Conservation (phyloP, 2,329 filamentous ascomycete species). For the Hortaea werneckii region DNA sequence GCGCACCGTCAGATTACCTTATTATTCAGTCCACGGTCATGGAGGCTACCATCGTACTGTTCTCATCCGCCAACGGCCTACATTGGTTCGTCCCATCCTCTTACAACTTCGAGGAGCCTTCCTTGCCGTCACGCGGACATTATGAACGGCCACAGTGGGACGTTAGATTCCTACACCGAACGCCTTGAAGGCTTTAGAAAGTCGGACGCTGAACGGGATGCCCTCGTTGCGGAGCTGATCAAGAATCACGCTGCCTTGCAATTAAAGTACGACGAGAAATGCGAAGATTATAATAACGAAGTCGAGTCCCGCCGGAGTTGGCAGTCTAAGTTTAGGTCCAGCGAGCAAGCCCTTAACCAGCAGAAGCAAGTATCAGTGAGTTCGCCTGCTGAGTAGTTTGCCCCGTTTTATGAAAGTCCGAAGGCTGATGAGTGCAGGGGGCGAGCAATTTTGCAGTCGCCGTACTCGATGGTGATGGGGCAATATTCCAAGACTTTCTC, state of each 20-base stretch:
- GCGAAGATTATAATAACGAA: conserved; percentile 28
- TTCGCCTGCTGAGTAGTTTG: neutral
- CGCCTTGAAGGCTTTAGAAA: conserved; percentile 24
- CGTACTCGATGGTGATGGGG: conserved; percentile 41
- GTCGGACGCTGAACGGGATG: conserved; percentile 22
- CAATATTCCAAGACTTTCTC: conserved; percentile 36
- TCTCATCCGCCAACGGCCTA: too few relatives aligned
- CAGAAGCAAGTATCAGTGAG: conserved; percentile 18
- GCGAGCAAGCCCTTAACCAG: conserved; percentile 14
- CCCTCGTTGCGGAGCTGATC: conserved; percentile 22
- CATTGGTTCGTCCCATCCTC: too few relatives aligned
- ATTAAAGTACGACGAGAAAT: conserved; percentile 22
- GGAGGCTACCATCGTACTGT: too few relatives aligned
- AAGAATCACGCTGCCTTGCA: conserved; percentile 24
- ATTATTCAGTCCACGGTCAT: neutral
- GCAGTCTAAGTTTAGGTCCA: conserved; percentile 19
- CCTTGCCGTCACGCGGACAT: neutral
- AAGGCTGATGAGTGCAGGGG: conserved; percentile 7
- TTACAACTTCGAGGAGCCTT: too few relatives aligned
- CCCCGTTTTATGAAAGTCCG: too few relatives aligned
- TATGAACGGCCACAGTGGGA: conserved; percentile 13
- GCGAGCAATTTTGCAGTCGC: conserved; percentile 36
- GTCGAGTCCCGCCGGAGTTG: conserved; percentile 25
- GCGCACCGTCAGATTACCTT: neutral
- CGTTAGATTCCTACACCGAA: conserved; percentile 8